Conservation (phyloP, 2,329 filamentous ascomycete genomes). For the Truncatella angustata region DNA sequence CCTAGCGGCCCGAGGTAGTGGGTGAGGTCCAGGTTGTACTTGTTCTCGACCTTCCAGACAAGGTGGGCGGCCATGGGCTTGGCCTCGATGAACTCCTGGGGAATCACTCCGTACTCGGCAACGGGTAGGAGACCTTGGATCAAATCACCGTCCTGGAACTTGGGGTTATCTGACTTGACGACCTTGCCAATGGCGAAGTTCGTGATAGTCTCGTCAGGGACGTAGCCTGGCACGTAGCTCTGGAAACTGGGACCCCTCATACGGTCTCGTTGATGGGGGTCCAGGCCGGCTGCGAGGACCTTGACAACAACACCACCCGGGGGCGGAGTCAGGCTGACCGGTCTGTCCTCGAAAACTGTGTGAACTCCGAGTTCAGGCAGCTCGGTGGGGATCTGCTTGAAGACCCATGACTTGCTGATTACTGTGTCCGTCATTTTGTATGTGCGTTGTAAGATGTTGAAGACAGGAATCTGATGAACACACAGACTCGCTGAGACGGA, state of each 20-base stretch:
- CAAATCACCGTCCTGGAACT: conserved; percentile 4
- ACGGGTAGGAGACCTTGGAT: conserved; percentile 2
- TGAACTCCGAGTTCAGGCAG: conserved; percentile 3
- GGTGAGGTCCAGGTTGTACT: conserved; percentile 4
- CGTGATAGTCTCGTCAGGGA: conserved; percentile 1
- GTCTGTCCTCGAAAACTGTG: conserved; percentile 4
- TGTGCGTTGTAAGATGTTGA: neutral
- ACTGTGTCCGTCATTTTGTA: conserved; percentile 3
- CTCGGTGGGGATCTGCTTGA: conserved; percentile 6
- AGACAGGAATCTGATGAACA: neutral
- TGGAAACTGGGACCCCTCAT: conserved; percentile 5
- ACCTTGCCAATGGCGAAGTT: conserved; percentile 5
- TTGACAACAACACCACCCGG: conserved; percentile 5
- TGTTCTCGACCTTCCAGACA: conserved; percentile 9
- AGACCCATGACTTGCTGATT: conserved; percentile 5
- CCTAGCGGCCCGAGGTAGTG: conserved; percentile 8
- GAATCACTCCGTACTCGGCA: conserved; percentile 5
- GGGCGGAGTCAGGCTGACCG: conserved; percentile 1
- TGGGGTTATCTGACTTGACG: conserved; percentile 1
- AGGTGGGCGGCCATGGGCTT: conserved; percentile 4
- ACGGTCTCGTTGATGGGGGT: conserved; percentile 7
- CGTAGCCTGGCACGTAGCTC: conserved; percentile 7
- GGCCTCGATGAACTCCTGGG: conserved; percentile 4
- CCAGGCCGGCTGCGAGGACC: neutral
- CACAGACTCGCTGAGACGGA: neutral